A percentile compares a stretch with the other conserved stretches of the same genome.
Evolutionary conservation across 768 basidiomycete genomes (phyloP).

Genomic region (Trametes cubensis): DNA sequence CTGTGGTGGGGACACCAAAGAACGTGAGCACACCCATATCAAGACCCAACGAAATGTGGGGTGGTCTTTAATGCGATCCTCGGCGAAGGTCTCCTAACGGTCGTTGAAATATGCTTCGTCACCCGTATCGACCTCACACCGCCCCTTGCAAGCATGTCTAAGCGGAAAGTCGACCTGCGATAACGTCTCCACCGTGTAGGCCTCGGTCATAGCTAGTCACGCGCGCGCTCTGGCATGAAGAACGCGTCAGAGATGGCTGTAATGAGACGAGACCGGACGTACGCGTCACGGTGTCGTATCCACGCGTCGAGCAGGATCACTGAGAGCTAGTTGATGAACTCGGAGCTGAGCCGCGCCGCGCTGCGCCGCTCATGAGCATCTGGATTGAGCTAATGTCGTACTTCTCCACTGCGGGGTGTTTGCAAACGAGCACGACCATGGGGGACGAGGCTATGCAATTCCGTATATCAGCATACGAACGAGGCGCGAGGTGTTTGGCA

Average conservation of each 20-base stretch:
- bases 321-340: constrained; percentile 49
- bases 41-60: neutral
- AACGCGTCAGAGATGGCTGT: neutral
- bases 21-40: too few relatives aligned
- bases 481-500: constrained; percentile 28
- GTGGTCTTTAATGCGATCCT: constrained; percentile 73
- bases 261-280: constrained; percentile 41
- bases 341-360: constrained; percentile 57
- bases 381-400: constrained; percentile 44
- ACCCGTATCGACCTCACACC: constrained; percentile 65
- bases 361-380: constrained; percentile 52
- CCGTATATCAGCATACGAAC: too few relatives aligned
- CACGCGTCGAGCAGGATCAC: constrained; percentile 50
- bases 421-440: constrained; percentile 41
- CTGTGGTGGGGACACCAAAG: constrained; percentile 39
- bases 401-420: constrained; percentile 44
- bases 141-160: constrained; percentile 33
- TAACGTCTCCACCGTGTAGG: constrained; percentile 41
- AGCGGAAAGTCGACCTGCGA: constrained; percentile 30
- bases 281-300: constrained; percentile 68
- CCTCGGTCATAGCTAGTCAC: constrained; percentile 41
- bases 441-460: constrained; percentile 41
- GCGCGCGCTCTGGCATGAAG: too few relatives aligned
- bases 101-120: constrained; percentile 70
- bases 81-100: constrained; percentile 63